Evolutionary conservation across 495 filamentous ascomycete species (phyloP).

Genomic region (Wilcoxina mikolae): DNA sequence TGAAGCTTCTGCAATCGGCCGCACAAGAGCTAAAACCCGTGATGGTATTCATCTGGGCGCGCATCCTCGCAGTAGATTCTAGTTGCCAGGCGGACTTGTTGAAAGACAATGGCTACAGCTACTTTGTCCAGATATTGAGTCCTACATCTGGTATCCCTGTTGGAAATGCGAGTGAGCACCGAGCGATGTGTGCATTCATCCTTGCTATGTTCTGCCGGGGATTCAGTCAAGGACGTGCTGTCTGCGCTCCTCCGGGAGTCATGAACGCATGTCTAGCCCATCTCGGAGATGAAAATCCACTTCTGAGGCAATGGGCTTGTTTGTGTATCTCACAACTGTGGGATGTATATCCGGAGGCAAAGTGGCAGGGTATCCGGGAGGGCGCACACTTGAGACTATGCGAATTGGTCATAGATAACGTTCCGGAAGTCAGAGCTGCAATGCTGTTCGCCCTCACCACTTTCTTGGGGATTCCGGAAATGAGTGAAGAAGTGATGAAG

Average conservation of each 20-base stretch:
- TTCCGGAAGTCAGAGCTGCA: slow-evolving; percentile 87
- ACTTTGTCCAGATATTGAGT: slow-evolving; percentile 83
- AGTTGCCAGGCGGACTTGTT: slow-evolving; percentile 83
- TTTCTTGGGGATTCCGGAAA: slow-evolving; percentile 83
- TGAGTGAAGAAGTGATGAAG: slow-evolving; percentile 77
- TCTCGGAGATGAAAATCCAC: slow-evolving; percentile 72
- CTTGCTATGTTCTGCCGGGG: slow-evolving; percentile 91
- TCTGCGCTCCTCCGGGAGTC: slow-evolving; percentile 70
- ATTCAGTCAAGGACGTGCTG: slow-evolving; percentile 75
- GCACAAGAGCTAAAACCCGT: slow-evolving; percentile 90
- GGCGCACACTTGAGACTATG: slow-evolving; percentile 64
- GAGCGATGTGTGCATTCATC: slow-evolving; percentile 98
- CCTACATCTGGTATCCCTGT: slow-evolving; percentile 69
- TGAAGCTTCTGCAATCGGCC: slow-evolving; percentile 89
- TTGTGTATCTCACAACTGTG: slow-evolving; percentile 93
- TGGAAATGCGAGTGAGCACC: slow-evolving; percentile 74
- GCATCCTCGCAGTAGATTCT: slow-evolving; percentile 88
- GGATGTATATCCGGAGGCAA: slow-evolving; percentile 77
- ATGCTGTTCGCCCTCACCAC: slow-evolving; percentile 85
- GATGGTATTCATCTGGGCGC: slow-evolving; percentile 99
- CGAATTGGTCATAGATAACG: slow-evolving; percentile 67
- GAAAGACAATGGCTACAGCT: slow-evolving; percentile 92
- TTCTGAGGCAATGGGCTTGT: slow-evolving; percentile 91
- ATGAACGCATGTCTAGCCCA: slow-evolving; percentile 71
- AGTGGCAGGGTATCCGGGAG: slow-evolving; percentile 80